These are phyloP conservation scores for Petunia secreta DNA, from an alignment of 257 asterid genomes.

Conservation along the genomic window DNA sequence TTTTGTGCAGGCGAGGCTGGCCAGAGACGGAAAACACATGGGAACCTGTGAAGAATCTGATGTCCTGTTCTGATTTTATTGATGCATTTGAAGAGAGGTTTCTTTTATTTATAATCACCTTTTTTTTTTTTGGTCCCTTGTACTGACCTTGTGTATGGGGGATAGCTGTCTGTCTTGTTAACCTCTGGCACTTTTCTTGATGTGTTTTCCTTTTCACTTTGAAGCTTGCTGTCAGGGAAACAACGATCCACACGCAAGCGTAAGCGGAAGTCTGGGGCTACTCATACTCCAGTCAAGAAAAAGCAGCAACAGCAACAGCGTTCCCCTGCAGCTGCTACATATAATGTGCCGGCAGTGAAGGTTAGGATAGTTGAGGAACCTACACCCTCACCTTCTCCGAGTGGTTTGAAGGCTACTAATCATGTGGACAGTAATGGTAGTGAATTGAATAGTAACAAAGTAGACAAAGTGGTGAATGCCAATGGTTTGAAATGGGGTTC, in stretches of 20 bases:
- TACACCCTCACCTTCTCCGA: slow-evolving; percentile 22
- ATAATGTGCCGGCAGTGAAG: slow-evolving; percentile 31
- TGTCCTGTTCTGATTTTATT: slow-evolving; percentile 64
- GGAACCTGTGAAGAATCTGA: slow-evolving; percentile 83
- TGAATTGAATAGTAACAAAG: slow-evolving; percentile 37
- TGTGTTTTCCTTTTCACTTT: slow-evolving; percentile 29
- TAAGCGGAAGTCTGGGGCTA: slow-evolving; percentile 60
- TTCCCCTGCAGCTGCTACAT: slow-evolving; percentile 29
- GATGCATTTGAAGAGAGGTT: slow-evolving; percentile 89
- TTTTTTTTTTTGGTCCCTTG: slow-evolving; percentile 25
- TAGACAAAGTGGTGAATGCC: slow-evolving; percentile 44
- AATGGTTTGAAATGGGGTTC: slow-evolving; percentile 42
- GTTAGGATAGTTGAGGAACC: slow-evolving; percentile 34
- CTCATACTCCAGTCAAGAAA: slow-evolving; percentile 65
- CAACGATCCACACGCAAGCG: slow-evolving; percentile 60
- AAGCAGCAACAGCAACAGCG: slow-evolving; percentile 45
- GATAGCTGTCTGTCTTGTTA: slow-evolving; percentile 25
- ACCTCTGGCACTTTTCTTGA: slow-evolving; percentile 25
- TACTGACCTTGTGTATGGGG: slow-evolving; percentile 20
- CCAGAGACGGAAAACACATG: slow-evolving; percentile 87
- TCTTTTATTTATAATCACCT: slow-evolving; percentile 21
- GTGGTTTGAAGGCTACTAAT: slow-evolving; percentile 8
- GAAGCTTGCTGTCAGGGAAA: slow-evolving; percentile 64
- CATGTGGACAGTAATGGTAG: slow-evolving; percentile 18
- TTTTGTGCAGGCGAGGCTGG: slow-evolving; percentile 84